phyloP scores from a whole-genome alignment of 352 stramenopile genomes.

The Phytopythium ostracodes region DNA sequence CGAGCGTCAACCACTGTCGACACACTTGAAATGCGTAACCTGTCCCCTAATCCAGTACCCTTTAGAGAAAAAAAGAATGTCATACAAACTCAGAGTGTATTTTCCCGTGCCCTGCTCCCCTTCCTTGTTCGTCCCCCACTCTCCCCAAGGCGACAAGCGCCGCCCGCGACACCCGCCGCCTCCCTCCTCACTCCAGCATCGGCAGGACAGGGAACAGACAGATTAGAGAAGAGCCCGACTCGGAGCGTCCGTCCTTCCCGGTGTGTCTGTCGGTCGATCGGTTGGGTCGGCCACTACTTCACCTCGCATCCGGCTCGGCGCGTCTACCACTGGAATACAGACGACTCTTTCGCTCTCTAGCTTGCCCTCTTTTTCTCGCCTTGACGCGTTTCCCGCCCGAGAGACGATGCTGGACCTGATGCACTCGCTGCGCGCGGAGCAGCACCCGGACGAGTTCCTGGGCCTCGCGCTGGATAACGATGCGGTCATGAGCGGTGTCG shows the following conservation, averaged over 20 bases:
- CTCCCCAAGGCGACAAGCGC: background rate
- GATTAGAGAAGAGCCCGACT: background rate
- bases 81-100: background rate
- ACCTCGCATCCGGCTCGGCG: too few relatives aligned
- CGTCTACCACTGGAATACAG: background rate
- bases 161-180: background rate
- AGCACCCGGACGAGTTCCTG: constrained; percentile 16
- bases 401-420: constrained; percentile 26
- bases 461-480: constrained; percentile 24
- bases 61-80: background rate
- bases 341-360: background rate
- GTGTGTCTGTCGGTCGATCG: background rate
- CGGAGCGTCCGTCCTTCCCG: background rate
- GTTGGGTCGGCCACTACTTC: background rate
- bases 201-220: constrained; percentile 7
- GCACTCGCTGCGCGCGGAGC: constrained; percentile 18
- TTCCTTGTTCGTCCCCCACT: constrained; percentile 2
- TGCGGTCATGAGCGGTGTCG: constrained; percentile 8
- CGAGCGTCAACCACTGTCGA: background rate
- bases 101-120: constrained; percentile 2
- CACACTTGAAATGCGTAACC: background rate
- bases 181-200: constrained; percentile 8
- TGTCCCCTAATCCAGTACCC: background rate
- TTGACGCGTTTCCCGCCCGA: constrained; percentile 2
- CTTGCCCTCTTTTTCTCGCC: constrained; percentile 4